phyloP scores from a whole-genome alignment of 805 yeast genomes.

The Yarrowia alimentaria region DNA sequence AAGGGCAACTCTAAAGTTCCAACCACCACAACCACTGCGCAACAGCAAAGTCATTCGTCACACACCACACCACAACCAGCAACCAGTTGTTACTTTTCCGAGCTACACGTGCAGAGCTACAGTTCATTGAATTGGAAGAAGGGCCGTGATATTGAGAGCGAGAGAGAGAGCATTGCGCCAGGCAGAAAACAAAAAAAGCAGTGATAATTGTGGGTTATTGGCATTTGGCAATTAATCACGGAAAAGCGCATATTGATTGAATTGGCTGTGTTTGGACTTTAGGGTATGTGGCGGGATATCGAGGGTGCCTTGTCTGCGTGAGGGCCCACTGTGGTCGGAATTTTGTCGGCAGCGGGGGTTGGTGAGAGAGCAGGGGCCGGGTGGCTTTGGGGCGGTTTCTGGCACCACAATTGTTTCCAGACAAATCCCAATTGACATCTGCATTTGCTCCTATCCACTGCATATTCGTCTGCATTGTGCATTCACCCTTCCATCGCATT shows the following conservation, averaged over 20 bases:
- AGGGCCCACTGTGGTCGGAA: too few relatives aligned
- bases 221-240: constrained; percentile 10
- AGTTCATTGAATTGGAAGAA: constrained; percentile 26
- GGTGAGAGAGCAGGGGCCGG: too few relatives aligned
- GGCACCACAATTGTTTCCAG: too few relatives aligned
- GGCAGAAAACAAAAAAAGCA: constrained; percentile 11
- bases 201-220: constrained; percentile 16
- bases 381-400: too few relatives aligned
- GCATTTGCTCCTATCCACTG: too few relatives aligned
- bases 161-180: constrained; percentile 27
- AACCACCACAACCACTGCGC: constrained; percentile 24
- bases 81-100: constrained; percentile 12
- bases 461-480: not conserved
- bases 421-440: too few relatives aligned
- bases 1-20: constrained; percentile 22
- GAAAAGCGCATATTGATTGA: constrained; percentile 22
- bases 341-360: too few relatives aligned
- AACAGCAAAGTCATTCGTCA: constrained; percentile 26
- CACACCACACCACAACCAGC: constrained; percentile 22
- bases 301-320: too few relatives aligned
- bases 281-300: constrained; percentile 15
- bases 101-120: constrained; percentile 25
- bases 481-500: not conserved
- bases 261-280: constrained; percentile 26
- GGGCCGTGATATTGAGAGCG: constrained; percentile 28